phyloP scores from a whole-genome alignment of 345 rosid species.

The Bruguiera parviflora region DNA sequence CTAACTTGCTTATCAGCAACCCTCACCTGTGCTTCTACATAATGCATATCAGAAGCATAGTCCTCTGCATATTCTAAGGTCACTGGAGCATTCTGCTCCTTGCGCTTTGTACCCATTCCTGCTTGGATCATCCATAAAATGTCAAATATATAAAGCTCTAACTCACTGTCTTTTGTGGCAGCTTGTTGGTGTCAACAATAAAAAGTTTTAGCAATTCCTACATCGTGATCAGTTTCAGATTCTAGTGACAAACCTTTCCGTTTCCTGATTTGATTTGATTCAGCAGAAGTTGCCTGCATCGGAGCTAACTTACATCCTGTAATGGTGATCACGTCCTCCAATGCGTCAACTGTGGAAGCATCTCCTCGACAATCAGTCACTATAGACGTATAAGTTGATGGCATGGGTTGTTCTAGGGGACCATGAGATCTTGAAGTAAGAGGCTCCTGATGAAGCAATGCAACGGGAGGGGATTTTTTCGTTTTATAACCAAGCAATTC shows the following conservation, averaged over 20 bases:
- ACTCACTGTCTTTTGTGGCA: background rate
- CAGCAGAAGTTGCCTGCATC: too few relatives aligned
- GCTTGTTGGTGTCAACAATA: background rate
- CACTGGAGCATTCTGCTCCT: conserved; percentile 11
- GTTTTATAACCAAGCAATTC: conserved; percentile 14
- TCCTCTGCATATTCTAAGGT: background rate
- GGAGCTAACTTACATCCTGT: too few relatives aligned
- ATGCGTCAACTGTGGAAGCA: too few relatives aligned
- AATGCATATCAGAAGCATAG: background rate
- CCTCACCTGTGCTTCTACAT: conserved; percentile 12
- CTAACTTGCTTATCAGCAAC: too few relatives aligned
- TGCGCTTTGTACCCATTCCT: conserved; percentile 11
- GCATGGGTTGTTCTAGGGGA: too few relatives aligned
- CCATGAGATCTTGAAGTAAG: background rate
- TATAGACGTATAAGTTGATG: too few relatives aligned
- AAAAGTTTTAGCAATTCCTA: background rate
- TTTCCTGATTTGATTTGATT: background rate
- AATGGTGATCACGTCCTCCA: too few relatives aligned
- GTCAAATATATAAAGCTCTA: background rate
- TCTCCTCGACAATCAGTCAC: too few relatives aligned
- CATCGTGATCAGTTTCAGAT: background rate
- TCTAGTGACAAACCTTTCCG: conserved; percentile 7
- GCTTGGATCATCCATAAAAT: background rate
- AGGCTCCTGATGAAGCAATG: background rate
- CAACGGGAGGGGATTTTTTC: background rate